Conservation (phyloP, 257 asterid genomes). For the Salvia rosmarinus region DNA sequence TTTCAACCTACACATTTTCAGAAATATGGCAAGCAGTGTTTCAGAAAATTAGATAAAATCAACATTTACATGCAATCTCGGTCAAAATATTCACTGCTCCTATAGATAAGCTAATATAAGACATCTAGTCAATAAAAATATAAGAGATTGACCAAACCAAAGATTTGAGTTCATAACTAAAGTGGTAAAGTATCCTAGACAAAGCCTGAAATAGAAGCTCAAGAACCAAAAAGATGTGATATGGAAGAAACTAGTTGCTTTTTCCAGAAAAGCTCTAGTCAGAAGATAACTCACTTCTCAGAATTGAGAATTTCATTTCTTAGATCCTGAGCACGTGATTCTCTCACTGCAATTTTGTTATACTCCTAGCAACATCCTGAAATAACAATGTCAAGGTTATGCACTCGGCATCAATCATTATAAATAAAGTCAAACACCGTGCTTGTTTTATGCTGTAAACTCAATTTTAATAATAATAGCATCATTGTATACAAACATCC, state of each 20-base stretch:
- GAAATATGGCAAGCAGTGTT: background rate
- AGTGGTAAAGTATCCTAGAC: constrained; percentile 4
- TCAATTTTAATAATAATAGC: background rate
- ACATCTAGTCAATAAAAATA: constrained; percentile 2
- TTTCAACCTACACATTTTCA: constrained; percentile 63
- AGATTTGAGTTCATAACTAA: background rate
- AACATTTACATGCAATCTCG: background rate
- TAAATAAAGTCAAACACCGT: background rate
- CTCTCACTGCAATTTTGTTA: constrained; percentile 81
- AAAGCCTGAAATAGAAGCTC: constrained; percentile 13
- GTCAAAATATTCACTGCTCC: background rate
- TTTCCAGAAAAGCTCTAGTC: background rate
- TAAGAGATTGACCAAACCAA: background rate
- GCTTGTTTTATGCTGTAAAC: constrained; percentile 1
- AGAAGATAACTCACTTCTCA: constrained; percentile 69
- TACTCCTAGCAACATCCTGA: constrained; percentile 93
- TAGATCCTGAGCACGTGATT: constrained; percentile 88
- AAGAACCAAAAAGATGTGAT: constrained; percentile 2
- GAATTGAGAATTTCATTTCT: constrained; percentile 94
- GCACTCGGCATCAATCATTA: constrained; percentile 22
- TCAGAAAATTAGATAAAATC: constrained; percentile 20
- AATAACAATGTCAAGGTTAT: constrained; percentile 22
- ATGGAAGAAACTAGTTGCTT: background rate
- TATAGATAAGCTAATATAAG: background rate
- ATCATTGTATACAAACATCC: background rate